Evolutionary conservation across 2,329 filamentous ascomycete genomes (phyloP).

Genomic region (Triangularia verruculosa): DNA sequence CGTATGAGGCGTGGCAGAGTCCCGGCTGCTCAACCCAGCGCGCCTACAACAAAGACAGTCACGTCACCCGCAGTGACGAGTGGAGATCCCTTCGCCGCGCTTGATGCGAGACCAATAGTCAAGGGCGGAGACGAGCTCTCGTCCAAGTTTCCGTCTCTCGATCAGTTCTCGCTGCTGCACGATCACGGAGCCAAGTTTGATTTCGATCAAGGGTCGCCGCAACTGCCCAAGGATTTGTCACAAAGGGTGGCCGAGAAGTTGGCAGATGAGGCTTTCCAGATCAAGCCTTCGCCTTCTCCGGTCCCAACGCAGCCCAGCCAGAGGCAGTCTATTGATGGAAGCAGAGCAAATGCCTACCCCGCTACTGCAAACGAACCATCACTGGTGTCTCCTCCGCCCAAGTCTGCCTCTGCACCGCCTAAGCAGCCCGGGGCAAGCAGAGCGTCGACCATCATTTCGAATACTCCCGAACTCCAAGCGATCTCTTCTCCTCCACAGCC

Average conservation of each 20-base stretch:
- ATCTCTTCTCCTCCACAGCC: constrained; percentile 46
- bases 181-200: constrained; percentile 82
- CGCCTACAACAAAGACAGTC: constrained; percentile 48
- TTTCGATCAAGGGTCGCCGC: constrained; percentile 55
- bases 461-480: constrained; percentile 59
- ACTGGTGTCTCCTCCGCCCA: constrained; percentile 36
- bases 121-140: constrained; percentile 74
- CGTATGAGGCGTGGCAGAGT: constrained; percentile 91
- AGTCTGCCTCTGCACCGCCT: constrained; percentile 40
- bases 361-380: constrained; percentile 30
- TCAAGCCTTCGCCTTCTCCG: constrained; percentile 33
- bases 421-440: constrained; percentile 52
- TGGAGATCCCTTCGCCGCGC: constrained; percentile 84
- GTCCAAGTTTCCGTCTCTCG: constrained; percentile 80
- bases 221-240: constrained; percentile 55
- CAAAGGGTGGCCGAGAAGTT: constrained; percentile 71
- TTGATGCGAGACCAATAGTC: constrained; percentile 64
- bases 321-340: constrained; percentile 32
- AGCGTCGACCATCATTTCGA: constrained; percentile 62
- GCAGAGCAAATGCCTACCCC: constrained; percentile 31
- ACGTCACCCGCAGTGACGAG: constrained; percentile 67
- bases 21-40: constrained; percentile 39
- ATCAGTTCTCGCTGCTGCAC: constrained; percentile 88
- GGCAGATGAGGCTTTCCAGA: constrained; percentile 79
- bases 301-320: constrained; percentile 30